Conservation (phyloP, 192 early-diverging fungal genomes). For the Diversispora epigaea region DNA sequence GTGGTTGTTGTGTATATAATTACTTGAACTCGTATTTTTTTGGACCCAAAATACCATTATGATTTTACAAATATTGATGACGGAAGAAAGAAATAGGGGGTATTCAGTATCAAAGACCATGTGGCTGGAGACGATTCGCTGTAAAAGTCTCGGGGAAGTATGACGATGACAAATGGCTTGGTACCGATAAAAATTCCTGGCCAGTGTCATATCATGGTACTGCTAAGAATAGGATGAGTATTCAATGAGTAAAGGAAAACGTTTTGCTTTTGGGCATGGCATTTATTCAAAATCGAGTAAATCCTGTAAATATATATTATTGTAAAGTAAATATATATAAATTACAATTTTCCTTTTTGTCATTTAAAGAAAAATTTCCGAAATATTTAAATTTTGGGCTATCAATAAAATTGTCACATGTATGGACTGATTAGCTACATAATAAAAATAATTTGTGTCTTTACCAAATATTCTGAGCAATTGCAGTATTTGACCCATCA, state of each 20-base stretch:
- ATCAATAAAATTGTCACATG: no score
- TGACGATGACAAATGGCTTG: constrained; percentile 21
- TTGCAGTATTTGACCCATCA: no score
- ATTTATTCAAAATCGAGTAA: no score
- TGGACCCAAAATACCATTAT: background rate
- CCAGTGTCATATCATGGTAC: constrained; percentile 29
- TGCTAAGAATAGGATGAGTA: constrained; percentile 2
- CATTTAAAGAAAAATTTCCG: no score
- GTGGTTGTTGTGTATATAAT: constrained; percentile 38
- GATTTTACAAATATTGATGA: constrained; percentile 23
- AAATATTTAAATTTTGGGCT: no score
- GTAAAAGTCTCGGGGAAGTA: constrained; percentile 9
- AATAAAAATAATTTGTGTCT: no score
- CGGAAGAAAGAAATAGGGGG: background rate
- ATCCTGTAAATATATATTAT: no score
- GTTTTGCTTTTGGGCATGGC: constrained; percentile 1
- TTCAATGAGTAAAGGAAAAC: constrained; percentile 20
- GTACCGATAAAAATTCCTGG: background rate
- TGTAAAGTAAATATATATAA: no score
- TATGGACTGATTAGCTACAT: no score
- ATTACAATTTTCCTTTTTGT: no score
- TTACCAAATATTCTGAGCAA: no score
- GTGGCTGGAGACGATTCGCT: constrained; percentile 21
- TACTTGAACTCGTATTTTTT: background rate
- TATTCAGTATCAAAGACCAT: background rate